These are phyloP conservation scores for Aspergillus oerlinghausenensis DNA, from an alignment of 2,329 filamentous ascomycete genomes.

Conservation along the genomic window DNA sequence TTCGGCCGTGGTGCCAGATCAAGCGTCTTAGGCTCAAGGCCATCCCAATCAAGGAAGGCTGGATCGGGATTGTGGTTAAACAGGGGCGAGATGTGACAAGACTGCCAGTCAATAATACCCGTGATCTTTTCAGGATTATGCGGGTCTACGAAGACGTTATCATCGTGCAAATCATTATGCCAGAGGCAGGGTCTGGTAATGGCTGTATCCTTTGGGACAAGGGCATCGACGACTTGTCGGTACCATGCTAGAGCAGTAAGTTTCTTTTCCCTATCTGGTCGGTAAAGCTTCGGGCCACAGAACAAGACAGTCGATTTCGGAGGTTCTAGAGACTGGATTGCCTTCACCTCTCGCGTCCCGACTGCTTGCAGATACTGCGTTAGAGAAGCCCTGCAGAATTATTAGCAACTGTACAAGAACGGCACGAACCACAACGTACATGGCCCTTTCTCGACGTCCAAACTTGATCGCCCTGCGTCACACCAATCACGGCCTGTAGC, in stretches of 20 bases:
- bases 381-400: constrained; percentile 18
- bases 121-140: constrained; percentile 21
- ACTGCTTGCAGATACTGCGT: constrained; percentile 23
- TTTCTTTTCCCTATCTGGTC: constrained; percentile 20
- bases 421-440: constrained; percentile 18
- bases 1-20: constrained; percentile 18
- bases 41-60: constrained; percentile 24
- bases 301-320: constrained; percentile 25
- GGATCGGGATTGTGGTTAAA: constrained; percentile 25
- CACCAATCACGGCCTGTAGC: constrained; percentile 23
- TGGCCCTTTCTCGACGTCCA: constrained; percentile 24
- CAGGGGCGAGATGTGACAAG: constrained; percentile 24
- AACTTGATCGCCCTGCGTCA: constrained; percentile 20
- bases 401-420: constrained; percentile 12
- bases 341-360: constrained; percentile 19
- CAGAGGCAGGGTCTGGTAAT: constrained; percentile 22
- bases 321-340: constrained; percentile 17
- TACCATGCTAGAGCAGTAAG: constrained; percentile 20
- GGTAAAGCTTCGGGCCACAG: constrained; percentile 26
- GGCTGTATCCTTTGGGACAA: constrained; percentile 20
- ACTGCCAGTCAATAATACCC: constrained; percentile 32
- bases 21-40: constrained; percentile 24
- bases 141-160: constrained; percentile 31
- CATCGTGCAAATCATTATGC: constrained; percentile 27
- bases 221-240: constrained; percentile 17